Conservation (phyloP, 768 basidiomycete species). For the Royoungia palumana region DNA sequence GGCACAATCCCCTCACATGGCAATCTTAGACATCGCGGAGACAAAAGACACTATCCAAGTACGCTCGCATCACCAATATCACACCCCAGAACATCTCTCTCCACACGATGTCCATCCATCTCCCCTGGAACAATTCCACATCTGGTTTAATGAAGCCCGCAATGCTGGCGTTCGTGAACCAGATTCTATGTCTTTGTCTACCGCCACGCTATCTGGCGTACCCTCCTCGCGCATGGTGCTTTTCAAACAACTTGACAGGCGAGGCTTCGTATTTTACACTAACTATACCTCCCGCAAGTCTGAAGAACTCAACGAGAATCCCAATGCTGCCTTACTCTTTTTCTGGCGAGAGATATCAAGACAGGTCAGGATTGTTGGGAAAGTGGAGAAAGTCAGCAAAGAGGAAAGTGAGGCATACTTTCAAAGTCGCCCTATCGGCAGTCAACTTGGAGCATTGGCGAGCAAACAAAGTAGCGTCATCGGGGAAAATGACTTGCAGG, state of each 20-base stretch:
- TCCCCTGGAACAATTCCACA: slow-evolving; percentile 82
- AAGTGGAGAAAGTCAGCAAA: slow-evolving; percentile 69
- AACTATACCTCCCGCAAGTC: slow-evolving; percentile 97
- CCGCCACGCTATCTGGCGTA: slow-evolving; percentile 64
- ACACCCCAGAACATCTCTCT: slow-evolving; percentile 59
- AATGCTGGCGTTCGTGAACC: slow-evolving; percentile 70
- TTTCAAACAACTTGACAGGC: slow-evolving; percentile 83
- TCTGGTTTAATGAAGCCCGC: slow-evolving; percentile 76
- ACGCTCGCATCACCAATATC: slow-evolving; percentile 74
- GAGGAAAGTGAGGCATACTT: slow-evolving; percentile 85
- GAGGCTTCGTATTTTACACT: slow-evolving; percentile 94
- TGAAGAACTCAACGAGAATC: slow-evolving; percentile 70
- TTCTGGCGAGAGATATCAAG: slow-evolving; percentile 88
- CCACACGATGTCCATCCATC: slow-evolving; percentile 58
- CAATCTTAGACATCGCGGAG: slow-evolving; percentile 36
- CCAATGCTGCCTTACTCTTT: slow-evolving; percentile 78
- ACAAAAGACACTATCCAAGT: slow-evolving; percentile 59
- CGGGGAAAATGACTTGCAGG: slow-evolving; percentile 63
- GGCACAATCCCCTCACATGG: slow-evolving; percentile 14
- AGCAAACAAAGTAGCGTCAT: slow-evolving; percentile 85
- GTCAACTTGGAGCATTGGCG: slow-evolving; percentile 89
- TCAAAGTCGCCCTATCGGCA: slow-evolving; percentile 74
- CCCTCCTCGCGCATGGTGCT: slow-evolving; percentile 90
- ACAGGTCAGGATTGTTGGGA: slow-evolving; percentile 81
- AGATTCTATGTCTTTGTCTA: slow-evolving; percentile 85